phyloP scores from a whole-genome alignment of 2,329 filamentous ascomycete species.

The Diplodia scrobiculata region DNA sequence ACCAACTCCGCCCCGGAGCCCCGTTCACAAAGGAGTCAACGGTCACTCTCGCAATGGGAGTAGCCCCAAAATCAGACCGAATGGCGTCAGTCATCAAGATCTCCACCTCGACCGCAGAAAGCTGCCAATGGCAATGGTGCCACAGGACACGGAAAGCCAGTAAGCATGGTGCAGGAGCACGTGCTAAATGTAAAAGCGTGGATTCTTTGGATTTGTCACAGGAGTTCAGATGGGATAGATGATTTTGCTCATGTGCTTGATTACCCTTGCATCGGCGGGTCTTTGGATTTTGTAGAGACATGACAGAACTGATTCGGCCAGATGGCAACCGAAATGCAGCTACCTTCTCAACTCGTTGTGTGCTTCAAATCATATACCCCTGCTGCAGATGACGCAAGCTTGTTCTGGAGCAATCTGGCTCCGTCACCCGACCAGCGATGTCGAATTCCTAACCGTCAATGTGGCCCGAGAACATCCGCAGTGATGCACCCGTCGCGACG shows the following conservation, averaged over 20 bases:
- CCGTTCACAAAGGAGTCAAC: conserved; percentile 3
- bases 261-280: neutral
- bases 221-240: conserved; percentile 13
- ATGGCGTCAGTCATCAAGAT: conserved; percentile 42
- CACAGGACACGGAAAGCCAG: conserved; percentile 32
- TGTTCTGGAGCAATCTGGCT: neutral
- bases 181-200: conserved; percentile 8
- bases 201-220: neutral
- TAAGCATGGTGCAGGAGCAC: neutral
- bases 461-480: neutral
- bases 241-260: neutral
- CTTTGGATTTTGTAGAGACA: conserved; percentile 3
- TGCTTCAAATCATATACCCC: neutral
- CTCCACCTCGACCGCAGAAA: conserved; percentile 44
- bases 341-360: neutral
- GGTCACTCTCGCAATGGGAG: conserved; percentile 29
- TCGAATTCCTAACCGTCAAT: neutral
- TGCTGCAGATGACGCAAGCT: neutral
- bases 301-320: conserved; percentile 4
- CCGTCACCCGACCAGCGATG: neutral
- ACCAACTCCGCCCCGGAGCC: conserved; percentile 27
- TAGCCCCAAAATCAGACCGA: conserved; percentile 37
- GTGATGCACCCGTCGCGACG: neutral
- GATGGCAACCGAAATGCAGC: neutral
- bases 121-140: conserved; percentile 38